Percentiles rank a stretch among this genome's conserved stretches.
Evolutionary conservation across 2,329 filamentous ascomycete genomes (phyloP).

Genomic region (Fusarium duplospermum): DNA sequence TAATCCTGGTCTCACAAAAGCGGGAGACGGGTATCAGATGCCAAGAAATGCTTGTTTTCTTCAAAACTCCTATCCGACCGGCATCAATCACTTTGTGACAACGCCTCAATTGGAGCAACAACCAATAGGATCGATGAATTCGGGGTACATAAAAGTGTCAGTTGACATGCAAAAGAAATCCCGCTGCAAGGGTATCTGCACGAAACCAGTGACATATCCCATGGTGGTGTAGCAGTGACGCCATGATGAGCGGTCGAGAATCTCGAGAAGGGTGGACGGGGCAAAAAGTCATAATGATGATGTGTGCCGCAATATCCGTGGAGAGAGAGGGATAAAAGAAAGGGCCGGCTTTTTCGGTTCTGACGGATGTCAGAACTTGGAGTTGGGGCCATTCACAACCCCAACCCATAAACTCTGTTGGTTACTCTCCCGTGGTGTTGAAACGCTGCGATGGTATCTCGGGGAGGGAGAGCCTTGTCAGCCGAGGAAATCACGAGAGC

Average conservation of each 20-base stretch:
- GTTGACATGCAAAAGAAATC: neutral
- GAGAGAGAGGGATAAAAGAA: neutral
- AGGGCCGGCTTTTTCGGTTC: slow-evolving; percentile 19
- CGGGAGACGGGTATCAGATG: neutral
- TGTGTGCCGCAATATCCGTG: slow-evolving; percentile 6
- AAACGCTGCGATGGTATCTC: neutral
- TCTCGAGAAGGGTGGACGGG: neutral
- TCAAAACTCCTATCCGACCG: neutral
- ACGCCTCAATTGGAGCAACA: neutral
- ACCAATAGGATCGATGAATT: neutral
- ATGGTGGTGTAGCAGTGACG: neutral
- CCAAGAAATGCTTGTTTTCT: neutral
- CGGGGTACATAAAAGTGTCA: neutral
- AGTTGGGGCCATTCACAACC: neutral
- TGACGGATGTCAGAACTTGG: slow-evolving; percentile 22
- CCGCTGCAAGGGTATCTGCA: neutral
- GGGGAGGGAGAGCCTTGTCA: neutral
- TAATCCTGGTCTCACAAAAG: neutral
- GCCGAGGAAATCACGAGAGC: neutral
- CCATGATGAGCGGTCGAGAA: neutral
- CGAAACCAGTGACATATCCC: neutral
- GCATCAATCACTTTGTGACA: neutral
- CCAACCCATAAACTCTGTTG: neutral
- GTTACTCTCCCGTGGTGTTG: neutral
- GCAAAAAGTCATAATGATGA: slow-evolving; percentile 9